A percentile compares a stretch with the other conserved stretches of the same genome.
These are phyloP conservation scores for Stephanodiscus minutulus DNA, from an alignment of 108 stramenopile genomes.

Conservation along the genomic window DNA sequence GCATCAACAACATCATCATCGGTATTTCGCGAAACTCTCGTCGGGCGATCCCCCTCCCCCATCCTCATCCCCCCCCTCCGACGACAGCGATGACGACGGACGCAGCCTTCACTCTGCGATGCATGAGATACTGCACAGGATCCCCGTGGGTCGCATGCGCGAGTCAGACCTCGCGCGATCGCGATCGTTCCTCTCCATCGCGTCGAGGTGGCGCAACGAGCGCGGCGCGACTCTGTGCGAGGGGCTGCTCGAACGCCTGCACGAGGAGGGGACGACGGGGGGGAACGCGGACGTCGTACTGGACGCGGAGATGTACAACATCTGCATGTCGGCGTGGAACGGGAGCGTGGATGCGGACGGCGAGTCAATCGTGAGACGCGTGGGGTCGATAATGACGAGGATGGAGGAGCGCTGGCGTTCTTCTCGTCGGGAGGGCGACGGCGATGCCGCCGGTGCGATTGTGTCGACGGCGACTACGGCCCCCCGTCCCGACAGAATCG, in stretches of 20 bases:
- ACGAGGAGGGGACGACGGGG: conserved; percentile 16
- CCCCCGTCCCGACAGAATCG: conserved; percentile 34
- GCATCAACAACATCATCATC: conserved; percentile 16
- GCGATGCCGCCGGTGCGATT: background rate
- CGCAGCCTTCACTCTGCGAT: conserved; percentile 26
- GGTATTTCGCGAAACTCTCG: conserved; percentile 13
- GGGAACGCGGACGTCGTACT: conserved; percentile 11
- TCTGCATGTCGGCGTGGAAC: conserved; percentile 46
- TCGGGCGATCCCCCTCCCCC: background rate
- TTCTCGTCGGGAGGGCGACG: background rate
- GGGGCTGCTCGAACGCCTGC: conserved; percentile 27
- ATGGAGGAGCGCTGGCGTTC: conserved; percentile 35
- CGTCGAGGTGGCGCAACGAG: conserved; percentile 32
- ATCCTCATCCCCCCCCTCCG: background rate
- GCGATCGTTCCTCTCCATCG: conserved; percentile 33
- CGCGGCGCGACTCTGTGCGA: conserved; percentile 35
- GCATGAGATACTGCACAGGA: conserved; percentile 21
- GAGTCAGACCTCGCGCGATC: conserved; percentile 19
- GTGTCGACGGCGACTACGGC: background rate
- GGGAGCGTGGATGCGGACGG: conserved; percentile 24
- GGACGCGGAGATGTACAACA: conserved; percentile 48
- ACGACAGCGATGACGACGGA: background rate
- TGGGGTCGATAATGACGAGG: conserved; percentile 25
- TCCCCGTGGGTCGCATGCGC: conserved; percentile 27
- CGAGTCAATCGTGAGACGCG: conserved; percentile 14